Percentiles rank a stretch among this genome's conserved stretches.
phyloP scores from a whole-genome alignment of 805 yeast species.

The Saccharomycopsis babjevae region DNA sequence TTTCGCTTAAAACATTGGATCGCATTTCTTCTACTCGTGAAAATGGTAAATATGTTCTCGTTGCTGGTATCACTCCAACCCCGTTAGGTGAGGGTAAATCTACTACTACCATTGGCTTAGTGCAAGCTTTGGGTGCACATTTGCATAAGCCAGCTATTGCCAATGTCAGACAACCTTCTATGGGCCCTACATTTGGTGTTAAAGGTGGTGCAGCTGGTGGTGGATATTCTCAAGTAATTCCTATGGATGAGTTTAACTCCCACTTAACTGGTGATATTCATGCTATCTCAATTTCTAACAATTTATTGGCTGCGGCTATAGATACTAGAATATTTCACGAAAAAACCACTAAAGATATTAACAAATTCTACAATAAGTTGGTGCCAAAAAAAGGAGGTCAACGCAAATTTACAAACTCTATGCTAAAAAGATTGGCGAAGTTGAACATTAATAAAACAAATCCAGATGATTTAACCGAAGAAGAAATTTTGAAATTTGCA shows the following conservation, averaged over 20 bases:
- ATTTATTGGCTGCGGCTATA: slow-evolving; percentile 89
- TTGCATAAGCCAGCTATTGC: slow-evolving; percentile 77
- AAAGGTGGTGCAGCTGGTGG: slow-evolving; percentile 99
- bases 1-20: slow-evolving; percentile 49
- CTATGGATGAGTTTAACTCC: slow-evolving; percentile 98
- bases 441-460: slow-evolving; percentile 74
- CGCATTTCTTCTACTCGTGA: slow-evolving; percentile 50
- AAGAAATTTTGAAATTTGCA: slow-evolving; percentile 65
- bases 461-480: slow-evolving; percentile 71
- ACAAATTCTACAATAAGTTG: slow-evolving; percentile 71
- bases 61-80: slow-evolving; percentile 97
- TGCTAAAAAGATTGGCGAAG: slow-evolving; percentile 65
- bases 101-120: slow-evolving; percentile 91
- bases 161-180: slow-evolving; percentile 92
- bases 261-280: slow-evolving; percentile 97
- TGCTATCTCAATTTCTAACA: slow-evolving; percentile 90
- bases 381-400: slow-evolving; percentile 78
- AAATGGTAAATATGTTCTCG: slow-evolving; percentile 81
- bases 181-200: slow-evolving; percentile 98
- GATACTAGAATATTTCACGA: slow-evolving; percentile 98
- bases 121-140: slow-evolving; percentile 94
- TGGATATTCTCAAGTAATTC: slow-evolving; percentile 94
- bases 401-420: slow-evolving; percentile 68
- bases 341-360: slow-evolving; percentile 65
- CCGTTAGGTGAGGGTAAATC: slow-evolving; percentile 98